phyloP scores from a whole-genome alignment of 495 filamentous ascomycete species.

The Tricharina praecox region DNA sequence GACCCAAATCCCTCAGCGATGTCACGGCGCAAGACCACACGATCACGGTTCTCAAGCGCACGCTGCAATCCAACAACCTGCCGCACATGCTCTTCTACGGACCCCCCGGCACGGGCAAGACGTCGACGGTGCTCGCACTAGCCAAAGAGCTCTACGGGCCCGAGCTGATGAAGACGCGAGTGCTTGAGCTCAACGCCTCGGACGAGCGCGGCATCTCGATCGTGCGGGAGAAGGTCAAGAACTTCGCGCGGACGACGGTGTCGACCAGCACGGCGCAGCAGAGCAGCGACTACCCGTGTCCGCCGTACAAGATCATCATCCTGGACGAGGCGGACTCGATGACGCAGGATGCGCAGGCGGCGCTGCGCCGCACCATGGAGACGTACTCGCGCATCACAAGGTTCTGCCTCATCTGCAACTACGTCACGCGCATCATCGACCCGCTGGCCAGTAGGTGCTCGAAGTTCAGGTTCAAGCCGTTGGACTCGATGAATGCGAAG shows the following conservation, averaged over 20 bases:
- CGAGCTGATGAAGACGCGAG: constrained; percentile 78
- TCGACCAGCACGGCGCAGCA: constrained; percentile 56
- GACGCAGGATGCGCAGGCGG: constrained; percentile 95
- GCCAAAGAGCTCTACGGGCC: constrained; percentile 93
- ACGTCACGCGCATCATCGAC: constrained; percentile 95
- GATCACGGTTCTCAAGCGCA: constrained; percentile 76
- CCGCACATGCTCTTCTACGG: constrained; percentile 98
- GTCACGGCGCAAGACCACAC: constrained; percentile 97
- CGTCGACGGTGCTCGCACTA: constrained; percentile 67
- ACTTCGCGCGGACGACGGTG: constrained; percentile 88
- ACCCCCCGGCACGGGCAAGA: constrained; percentile 62
- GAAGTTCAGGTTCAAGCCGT: constrained; percentile 95
- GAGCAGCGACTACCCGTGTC: constrained; percentile 67
- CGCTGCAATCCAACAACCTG: constrained; percentile 86
- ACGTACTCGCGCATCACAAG: constrained; percentile 89
- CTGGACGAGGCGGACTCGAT: constrained; percentile 96
- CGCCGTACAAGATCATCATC: constrained; percentile 96
- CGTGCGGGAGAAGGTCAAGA: constrained; percentile 95
- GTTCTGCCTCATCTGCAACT: constrained; percentile 97
- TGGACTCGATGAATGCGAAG: constrained; percentile 68
- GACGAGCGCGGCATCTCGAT: constrained; percentile 96
- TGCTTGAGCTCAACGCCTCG: constrained; percentile 95
- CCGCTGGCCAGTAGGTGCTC: constrained; percentile 80
- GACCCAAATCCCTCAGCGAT: constrained; percentile 82
- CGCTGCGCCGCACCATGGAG: constrained; percentile 89